These are phyloP conservation scores for Suillus spraguei DNA, from an alignment of 768 basidiomycete genomes.

Conservation along the genomic window DNA sequence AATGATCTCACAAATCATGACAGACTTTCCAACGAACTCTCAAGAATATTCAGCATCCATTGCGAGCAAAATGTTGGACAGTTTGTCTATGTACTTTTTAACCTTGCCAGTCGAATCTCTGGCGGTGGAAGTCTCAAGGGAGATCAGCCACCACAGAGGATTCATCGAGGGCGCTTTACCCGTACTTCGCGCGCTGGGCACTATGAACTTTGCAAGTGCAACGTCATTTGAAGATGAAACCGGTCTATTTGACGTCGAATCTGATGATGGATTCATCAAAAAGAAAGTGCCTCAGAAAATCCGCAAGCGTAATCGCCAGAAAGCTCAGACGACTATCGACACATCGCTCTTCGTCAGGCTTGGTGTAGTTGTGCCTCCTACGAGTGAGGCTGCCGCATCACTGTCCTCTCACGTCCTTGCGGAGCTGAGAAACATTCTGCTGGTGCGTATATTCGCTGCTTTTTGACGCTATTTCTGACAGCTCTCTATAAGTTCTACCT, in stretches of 20 bases:
- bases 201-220: background rate
- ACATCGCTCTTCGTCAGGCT: slow-evolving; percentile 32
- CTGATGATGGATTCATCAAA: slow-evolving; percentile 11
- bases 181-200: slow-evolving; percentile 24
- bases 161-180: slow-evolving; percentile 27
- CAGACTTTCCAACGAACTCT: slow-evolving; percentile 33
- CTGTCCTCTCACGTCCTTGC: slow-evolving; percentile 21
- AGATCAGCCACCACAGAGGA: slow-evolving; percentile 22
- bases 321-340: slow-evolving; percentile 24
- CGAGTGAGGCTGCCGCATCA: slow-evolving; percentile 19
- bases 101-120: slow-evolving; percentile 24
- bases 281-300: slow-evolving; percentile 33
- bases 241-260: slow-evolving; percentile 9
- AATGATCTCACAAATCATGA: slow-evolving; percentile 33
- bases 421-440: slow-evolving; percentile 29
- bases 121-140: slow-evolving; percentile 13
- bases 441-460: slow-evolving; percentile 25
- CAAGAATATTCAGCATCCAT: slow-evolving; percentile 25
- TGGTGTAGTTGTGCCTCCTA: slow-evolving; percentile 28
- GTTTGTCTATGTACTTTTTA: slow-evolving; percentile 28
- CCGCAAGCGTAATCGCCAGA: slow-evolving; percentile 21
- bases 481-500: slow-evolving; percentile 26
- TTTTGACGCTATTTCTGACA: background rate
- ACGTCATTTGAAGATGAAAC: background rate
- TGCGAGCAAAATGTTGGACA: slow-evolving; percentile 24